These are phyloP conservation scores for Eucalyptus decipiens DNA, from an alignment of 345 rosid genomes.

Conservation along the genomic window DNA sequence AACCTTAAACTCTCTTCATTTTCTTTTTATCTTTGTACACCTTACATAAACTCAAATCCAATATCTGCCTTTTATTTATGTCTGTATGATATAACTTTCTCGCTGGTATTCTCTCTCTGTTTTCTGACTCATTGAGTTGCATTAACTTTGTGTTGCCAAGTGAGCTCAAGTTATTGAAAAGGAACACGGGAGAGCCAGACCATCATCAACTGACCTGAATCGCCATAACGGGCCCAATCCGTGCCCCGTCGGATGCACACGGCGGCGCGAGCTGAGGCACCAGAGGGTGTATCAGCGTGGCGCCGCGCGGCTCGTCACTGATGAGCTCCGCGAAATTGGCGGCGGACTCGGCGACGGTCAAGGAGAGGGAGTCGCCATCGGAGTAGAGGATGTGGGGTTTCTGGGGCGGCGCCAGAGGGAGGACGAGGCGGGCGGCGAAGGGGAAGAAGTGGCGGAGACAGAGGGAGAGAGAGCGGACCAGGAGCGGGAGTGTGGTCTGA, in stretches of 20 bases:
- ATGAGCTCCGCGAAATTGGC: background rate
- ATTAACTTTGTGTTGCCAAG: background rate
- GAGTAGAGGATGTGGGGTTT: conserved; percentile 6
- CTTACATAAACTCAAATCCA: background rate
- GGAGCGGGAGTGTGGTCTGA: conserved; percentile 16
- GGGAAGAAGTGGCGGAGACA: conserved; percentile 39
- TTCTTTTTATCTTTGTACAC: background rate
- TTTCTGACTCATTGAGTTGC: background rate
- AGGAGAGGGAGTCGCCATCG: background rate
- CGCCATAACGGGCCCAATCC: background rate
- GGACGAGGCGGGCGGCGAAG: conserved; percentile 2
- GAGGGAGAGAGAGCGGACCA: conserved; percentile 30
- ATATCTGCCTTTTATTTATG: background rate
- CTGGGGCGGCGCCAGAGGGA: conserved; percentile 6
- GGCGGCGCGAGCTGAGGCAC: conserved; percentile 3
- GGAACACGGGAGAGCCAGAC: background rate
- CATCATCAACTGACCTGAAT: conserved; percentile 2
- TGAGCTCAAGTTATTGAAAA: background rate
- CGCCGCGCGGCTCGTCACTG: background rate
- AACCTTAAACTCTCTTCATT: background rate
- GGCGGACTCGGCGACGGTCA: conserved; percentile 14
- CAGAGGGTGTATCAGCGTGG: conserved; percentile 1
- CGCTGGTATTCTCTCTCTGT: background rate
- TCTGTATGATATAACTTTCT: background rate
- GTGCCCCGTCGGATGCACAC: background rate